These are phyloP conservation scores for Pestalotiopsis sp. DNA, from an alignment of 2,329 filamentous ascomycete genomes.

Conservation along the genomic window DNA sequence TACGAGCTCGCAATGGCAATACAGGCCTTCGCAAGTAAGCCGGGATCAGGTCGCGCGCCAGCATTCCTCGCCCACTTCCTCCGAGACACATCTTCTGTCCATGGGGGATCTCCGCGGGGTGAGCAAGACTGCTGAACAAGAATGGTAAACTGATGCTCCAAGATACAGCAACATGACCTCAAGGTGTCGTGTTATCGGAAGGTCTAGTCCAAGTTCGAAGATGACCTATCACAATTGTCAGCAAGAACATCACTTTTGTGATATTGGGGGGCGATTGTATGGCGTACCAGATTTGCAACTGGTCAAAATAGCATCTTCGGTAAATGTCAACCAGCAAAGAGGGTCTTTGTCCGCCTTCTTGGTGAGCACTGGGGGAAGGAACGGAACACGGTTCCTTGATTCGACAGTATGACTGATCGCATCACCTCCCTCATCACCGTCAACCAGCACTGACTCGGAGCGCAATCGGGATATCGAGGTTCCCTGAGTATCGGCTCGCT, in stretches of 20 bases:
- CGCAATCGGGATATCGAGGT: slow-evolving; percentile 59
- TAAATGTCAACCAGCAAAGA: slow-evolving; percentile 88
- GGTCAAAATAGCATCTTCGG: slow-evolving; percentile 88
- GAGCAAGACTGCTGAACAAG: neutral
- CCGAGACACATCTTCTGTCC: neutral
- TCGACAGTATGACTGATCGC: slow-evolving; percentile 78
- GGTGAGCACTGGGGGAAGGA: slow-evolving; percentile 87
- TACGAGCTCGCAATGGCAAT: neutral
- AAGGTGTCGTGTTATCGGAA: slow-evolving; percentile 17
- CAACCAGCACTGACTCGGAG: slow-evolving; percentile 65
- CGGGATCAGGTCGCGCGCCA: neutral
- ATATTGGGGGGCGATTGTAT: too few species aligned
- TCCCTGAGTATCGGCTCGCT: slow-evolving; percentile 63
- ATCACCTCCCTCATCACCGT: slow-evolving; percentile 51
- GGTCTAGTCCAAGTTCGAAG: slow-evolving; percentile 75
- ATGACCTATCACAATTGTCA: slow-evolving; percentile 54
- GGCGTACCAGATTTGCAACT: slow-evolving; percentile 83
- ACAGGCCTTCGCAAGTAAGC: neutral
- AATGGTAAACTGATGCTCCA: neutral
- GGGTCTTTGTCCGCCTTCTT: slow-evolving; percentile 86
- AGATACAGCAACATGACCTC: neutral
- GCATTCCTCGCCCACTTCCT: neutral
- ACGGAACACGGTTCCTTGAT: slow-evolving; percentile 78
- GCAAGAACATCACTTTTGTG: neutral
- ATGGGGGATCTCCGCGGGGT: neutral